Conservation (phyloP, 169 alveolate species). For the Perkinsus chesapeaki region DNA sequence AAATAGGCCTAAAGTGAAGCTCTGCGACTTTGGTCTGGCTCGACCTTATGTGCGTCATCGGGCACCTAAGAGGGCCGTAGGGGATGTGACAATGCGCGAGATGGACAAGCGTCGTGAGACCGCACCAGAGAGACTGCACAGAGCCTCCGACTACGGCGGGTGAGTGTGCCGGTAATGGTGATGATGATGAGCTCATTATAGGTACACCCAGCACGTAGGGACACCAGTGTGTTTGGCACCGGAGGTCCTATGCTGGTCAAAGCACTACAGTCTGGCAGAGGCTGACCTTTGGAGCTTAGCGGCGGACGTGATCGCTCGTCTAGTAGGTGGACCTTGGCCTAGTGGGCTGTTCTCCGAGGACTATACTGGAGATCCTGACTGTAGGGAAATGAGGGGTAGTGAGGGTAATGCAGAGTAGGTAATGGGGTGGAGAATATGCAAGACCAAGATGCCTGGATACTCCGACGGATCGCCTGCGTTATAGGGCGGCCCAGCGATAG, state of each 20-base stretch:
- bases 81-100: neutral
- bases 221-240: slow-evolving; percentile 1
- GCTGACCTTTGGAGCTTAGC: neutral
- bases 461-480: neutral
- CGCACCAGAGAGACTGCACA: neutral
- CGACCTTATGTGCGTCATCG: neutral
- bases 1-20: neutral
- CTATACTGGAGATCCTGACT: neutral
- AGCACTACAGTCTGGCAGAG: neutral
- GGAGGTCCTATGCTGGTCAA: neutral
- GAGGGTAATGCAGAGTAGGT: neutral
- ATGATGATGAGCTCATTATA: no score
- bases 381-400: neutral
- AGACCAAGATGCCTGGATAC: neutral
- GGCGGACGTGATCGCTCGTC: neutral
- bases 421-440: neutral
- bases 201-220: neutral
- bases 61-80: no score
- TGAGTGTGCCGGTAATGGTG: neutral
- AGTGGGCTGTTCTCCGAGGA: neutral
- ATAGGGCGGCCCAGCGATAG: neutral
- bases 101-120: neutral
- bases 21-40: neutral
- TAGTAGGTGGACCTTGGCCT: neutral
- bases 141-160: neutral